Evolutionary conservation across 768 basidiomycete genomes (phyloP), one percentile per base, ranked within the genome.

Genomic region (Crepidotus variabilis): DNA sequence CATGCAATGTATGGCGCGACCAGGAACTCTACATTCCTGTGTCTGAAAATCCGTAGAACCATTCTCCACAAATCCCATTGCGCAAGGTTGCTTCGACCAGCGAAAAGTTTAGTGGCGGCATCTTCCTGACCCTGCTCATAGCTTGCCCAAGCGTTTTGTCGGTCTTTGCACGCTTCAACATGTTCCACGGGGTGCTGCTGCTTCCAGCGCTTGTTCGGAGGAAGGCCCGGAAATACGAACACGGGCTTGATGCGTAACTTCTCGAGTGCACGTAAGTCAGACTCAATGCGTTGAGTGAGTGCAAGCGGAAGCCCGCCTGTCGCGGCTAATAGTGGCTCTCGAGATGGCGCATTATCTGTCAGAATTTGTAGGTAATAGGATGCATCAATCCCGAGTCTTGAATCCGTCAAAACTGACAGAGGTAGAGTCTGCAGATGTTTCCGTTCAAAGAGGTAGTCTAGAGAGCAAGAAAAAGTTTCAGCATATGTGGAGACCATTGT

Each of bases 31-130:
- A 97, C 94, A 62, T 92, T 92, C 47, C 96, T 80, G 72, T 98
- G 91, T 68, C 92, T 86, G 72, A 98, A 97, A 51, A 95, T 89
- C 57, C 95, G 80, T 64, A 97, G 75, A 6, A 98, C 87, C 77
- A 92, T 84, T 67, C 94, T 84, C 87, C 96, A 91, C n/a, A 98
- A 78, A 72, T 98, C 96, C 86, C 88, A 92, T 65, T 92, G 91
- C 48, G 80, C 75, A 54, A 91, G 77, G 49, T 82, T 79, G 61
- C 80, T 85, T 46, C 91, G 76, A 1, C 84, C 82, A 59, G 93
- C 92, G 57, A 98, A 94, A 45, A 94, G 72, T 67, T 83, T 85
- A 49, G 90, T 88, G 23, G 96, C 93, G 2, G 86, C 86, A 0
- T 95, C 94, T 69, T 95, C 93, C 72, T 91, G 85, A 21, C 93